A percentile compares a stretch with the other conserved stretches of the same genome.
phyloP scores from a whole-genome alignment of 768 basidiomycete genomes.

The Amanita rubescens region DNA sequence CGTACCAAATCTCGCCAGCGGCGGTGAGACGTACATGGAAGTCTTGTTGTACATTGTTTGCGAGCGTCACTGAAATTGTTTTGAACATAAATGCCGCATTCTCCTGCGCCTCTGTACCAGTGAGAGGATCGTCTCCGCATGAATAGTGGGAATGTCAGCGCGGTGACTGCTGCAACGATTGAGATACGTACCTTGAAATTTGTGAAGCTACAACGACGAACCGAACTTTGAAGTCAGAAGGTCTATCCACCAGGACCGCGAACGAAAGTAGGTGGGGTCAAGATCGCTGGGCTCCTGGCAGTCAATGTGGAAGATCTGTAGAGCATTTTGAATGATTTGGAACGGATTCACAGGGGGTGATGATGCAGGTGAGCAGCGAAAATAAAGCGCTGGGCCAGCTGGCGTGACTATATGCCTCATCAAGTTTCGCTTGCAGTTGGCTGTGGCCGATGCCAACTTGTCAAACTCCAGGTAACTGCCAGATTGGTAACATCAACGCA shows the following conservation, averaged over 20 bases:
- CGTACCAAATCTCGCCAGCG: slow-evolving; percentile 96
- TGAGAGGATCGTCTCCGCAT: slow-evolving; percentile 74
- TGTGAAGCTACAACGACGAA: too few relatives aligned
- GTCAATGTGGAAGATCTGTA: slow-evolving; percentile 97
- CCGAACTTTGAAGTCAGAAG: too few relatives aligned
- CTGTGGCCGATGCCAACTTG: slow-evolving; percentile 86
- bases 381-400: slow-evolving; percentile 61
- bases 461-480: slow-evolving; percentile 60
- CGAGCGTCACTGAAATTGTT: slow-evolving; percentile 53
- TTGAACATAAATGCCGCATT: slow-evolving; percentile 91
- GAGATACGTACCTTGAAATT: too few relatives aligned
- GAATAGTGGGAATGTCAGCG: slow-evolving; percentile 80
- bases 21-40: slow-evolving; percentile 91
- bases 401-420: slow-evolving; percentile 55
- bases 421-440: slow-evolving; percentile 78
- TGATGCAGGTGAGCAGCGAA: slow-evolving; percentile 69
- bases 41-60: slow-evolving; percentile 87
- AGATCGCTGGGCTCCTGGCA: slow-evolving; percentile 89
- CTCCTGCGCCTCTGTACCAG: slow-evolving; percentile 68
- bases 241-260: too few relatives aligned
- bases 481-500: slow-evolving; percentile 92
- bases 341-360: slow-evolving; percentile 86
- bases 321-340: slow-evolving; percentile 92
- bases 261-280: slow-evolving; percentile 71
- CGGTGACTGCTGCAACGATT: too few relatives aligned